Evolutionary conservation across 73 alveolate genomes (phyloP), one percentile per base, ranked within the genome.

Genomic region (Paraurostyla sp.): DNA sequence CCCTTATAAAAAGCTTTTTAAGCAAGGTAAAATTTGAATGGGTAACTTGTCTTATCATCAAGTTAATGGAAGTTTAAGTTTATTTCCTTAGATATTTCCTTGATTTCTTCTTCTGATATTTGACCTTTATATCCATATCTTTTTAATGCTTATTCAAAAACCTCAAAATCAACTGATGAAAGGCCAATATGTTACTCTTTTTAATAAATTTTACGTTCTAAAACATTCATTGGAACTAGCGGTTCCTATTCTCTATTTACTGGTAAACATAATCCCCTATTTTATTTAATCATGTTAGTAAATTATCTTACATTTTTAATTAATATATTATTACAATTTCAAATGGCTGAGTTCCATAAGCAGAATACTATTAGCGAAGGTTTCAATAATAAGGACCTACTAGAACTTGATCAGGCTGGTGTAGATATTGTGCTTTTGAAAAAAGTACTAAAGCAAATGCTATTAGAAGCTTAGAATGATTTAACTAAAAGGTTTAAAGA

Each of bases 251-350:
- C 18, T 54, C 6, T 6, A 27, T 54, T 35, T 18, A 6, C 23
- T 54, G 69, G 69, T 35, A 54, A 9, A 18, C 69, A 54, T 54
- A 54, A 20, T 9, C 69, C 69, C 69, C 69, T 54, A 54, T 54
- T n/a, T n/a, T 20, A 54, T 13, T 54, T 20, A 54, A 20, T 45
- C 22, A 16, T 11, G 16, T 45, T 45, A 9, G 16, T 9, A 45
- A 45, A 45, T 45, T 11, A 11, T 45, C 56, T 45, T 45, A 45
- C 56, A 45, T 45, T 45, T 45, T 45, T 11, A 11, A 9, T 45
- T 11, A 11, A 11, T 45, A 45, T 45, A 45, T 45, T 11, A 45
- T 11, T 45, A 11, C 9, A 45, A 45, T 45, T 45, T 45, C 57
- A 45, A 45, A 13, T 45, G 11, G 11, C 22, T 13, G 57, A 18